A percentile compares a stretch with the other conserved stretches of the same genome.
phyloP scores from a whole-genome alignment of 768 basidiomycete species.

The Tricholoma terreum region DNA sequence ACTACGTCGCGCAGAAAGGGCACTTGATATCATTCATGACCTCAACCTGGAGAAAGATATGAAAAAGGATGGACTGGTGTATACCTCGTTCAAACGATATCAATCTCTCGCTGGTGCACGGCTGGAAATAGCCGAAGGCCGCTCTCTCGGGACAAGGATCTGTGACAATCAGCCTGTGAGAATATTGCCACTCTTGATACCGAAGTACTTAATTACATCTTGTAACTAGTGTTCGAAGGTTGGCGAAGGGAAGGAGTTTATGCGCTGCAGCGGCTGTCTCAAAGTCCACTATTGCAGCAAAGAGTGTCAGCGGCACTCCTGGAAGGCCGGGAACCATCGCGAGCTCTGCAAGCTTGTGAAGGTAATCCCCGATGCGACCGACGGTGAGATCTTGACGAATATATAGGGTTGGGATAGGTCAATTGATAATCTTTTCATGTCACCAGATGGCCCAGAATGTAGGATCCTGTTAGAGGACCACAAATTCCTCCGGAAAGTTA shows the following conservation, averaged over 20 bases:
- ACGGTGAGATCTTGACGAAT: neutral
- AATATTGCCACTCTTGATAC: neutral
- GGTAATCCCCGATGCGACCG: neutral
- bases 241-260: neutral
- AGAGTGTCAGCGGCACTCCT: neutral
- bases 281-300: neutral
- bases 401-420: neutral
- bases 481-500: neutral
- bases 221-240: too few relatives aligned
- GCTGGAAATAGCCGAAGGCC: neutral
- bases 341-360: neutral
- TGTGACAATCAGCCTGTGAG: neutral
- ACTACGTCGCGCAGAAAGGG: neutral
- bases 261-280: neutral
- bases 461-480: neutral
- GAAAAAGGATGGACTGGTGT: neutral
- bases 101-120: neutral
- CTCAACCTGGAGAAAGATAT: neutral
- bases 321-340: neutral
- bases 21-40: neutral
- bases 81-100: neutral
- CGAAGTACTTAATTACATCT: too few relatives aligned
- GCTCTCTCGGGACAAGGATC: neutral
- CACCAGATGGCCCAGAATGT: neutral
- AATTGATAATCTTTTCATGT: neutral